Conservation (phyloP, 352 stramenopile species). For the Pythium sukuiense region DNA sequence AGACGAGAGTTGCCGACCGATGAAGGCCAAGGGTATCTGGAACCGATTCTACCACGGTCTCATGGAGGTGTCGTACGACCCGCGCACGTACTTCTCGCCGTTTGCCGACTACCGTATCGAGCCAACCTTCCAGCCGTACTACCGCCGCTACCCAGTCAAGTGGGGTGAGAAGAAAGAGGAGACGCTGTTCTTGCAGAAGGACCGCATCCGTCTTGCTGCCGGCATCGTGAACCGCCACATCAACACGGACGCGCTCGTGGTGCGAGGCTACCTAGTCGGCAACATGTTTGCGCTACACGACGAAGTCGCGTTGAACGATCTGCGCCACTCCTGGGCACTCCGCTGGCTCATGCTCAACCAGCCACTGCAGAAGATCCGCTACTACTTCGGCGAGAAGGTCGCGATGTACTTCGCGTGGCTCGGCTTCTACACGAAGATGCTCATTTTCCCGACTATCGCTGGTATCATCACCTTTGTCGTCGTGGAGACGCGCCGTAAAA, state of each 20-base stretch:
- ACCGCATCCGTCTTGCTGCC: conserved; percentile 70
- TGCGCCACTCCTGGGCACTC: conserved; percentile 74
- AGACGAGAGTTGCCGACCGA: conserved; percentile 40
- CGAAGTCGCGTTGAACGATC: conserved; percentile 54
- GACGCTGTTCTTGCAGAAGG: conserved; percentile 80
- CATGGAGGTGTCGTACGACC: conserved; percentile 67
- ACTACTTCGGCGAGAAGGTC: conserved; percentile 92
- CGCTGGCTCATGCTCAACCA: conserved; percentile 78
- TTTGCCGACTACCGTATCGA: conserved; percentile 80
- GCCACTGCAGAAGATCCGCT: conserved; percentile 85
- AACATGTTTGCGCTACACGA: conserved; percentile 91
- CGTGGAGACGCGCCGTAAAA: conserved; percentile 34
- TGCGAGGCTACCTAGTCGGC: conserved; percentile 48
- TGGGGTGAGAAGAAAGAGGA: conserved; percentile 70
- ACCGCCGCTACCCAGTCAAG: conserved; percentile 74
- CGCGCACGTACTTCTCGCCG: conserved; percentile 78
- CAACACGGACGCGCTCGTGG: conserved; percentile 67
- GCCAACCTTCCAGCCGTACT: conserved; percentile 73
- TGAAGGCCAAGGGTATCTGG: conserved; percentile 16
- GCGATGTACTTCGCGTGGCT: conserved; percentile 93
- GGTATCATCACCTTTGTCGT: conserved; percentile 80
- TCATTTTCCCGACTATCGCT: conserved; percentile 74
- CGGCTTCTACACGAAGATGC: conserved; percentile 93
- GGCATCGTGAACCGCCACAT: conserved; percentile 79
- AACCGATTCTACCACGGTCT: conserved; percentile 59